Evolutionary conservation across 129 eudicot genomes (phyloP).

Genomic region (Gnaphalium uliginosum): DNA sequence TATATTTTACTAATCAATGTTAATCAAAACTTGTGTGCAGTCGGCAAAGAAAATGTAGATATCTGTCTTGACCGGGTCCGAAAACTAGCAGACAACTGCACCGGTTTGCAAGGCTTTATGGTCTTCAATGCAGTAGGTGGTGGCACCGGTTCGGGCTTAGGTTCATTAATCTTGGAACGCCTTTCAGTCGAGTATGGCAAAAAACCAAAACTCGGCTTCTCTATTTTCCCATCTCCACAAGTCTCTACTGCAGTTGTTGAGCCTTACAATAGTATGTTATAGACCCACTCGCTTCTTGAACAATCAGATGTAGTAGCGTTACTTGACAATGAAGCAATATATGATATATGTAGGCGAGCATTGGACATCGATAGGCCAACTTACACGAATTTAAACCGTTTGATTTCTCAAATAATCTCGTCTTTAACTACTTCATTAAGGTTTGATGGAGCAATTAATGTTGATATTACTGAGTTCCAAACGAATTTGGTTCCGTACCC

Average conservation of each 20-base stretch:
- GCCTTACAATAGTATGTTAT: slow-evolving; percentile 29
- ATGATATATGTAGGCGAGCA: slow-evolving; percentile 26
- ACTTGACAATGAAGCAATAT: slow-evolving; percentile 28
- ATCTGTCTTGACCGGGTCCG: slow-evolving; percentile 40
- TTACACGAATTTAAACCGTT: slow-evolving; percentile 14
- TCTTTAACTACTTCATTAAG: slow-evolving; percentile 24
- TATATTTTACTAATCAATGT: background rate
- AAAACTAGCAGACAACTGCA: slow-evolving; percentile 44
- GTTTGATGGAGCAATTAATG: slow-evolving; percentile 27
- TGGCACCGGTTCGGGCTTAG: slow-evolving; percentile 45
- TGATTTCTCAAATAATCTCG: slow-evolving; percentile 26
- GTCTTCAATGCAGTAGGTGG: slow-evolving; percentile 48
- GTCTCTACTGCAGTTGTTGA: slow-evolving; percentile 29
- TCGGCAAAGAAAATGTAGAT: slow-evolving; percentile 47
- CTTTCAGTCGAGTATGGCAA: slow-evolving; percentile 45
- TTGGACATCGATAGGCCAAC: slow-evolving; percentile 28
- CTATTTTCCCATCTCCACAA: slow-evolving; percentile 47
- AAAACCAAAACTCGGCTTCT: slow-evolving; percentile 43
- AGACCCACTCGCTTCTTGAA: slow-evolving; percentile 29
- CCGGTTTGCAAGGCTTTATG: slow-evolving; percentile 42
- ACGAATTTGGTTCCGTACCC: slow-evolving; percentile 27
- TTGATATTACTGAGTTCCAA: slow-evolving; percentile 25
- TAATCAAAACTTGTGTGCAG: slow-evolving; percentile 14
- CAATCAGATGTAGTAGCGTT: slow-evolving; percentile 24
- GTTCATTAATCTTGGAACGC: slow-evolving; percentile 40